phyloP scores from a whole-genome alignment of 805 yeast species.

The Candida michaelii region DNA sequence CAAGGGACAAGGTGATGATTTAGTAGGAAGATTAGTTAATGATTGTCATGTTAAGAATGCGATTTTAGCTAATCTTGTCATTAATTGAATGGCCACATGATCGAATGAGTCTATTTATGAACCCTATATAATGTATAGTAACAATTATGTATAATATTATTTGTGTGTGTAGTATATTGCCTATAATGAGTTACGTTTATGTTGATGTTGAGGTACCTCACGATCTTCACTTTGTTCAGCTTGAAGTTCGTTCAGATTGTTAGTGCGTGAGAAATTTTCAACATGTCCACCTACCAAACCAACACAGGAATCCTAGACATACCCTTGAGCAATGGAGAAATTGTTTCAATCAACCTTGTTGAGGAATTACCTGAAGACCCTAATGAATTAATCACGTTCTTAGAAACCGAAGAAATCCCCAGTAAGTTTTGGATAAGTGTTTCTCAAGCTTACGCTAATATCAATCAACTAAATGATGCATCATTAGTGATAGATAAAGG shows the following conservation, averaged over 20 bases:
- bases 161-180: too few species aligned
- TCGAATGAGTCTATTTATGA: too few species aligned
- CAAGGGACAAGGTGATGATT: background rate
- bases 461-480: conserved; percentile 60
- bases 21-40: conserved; percentile 4
- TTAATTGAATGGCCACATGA: too few species aligned
- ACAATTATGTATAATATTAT: too few species aligned
- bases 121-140: too few species aligned
- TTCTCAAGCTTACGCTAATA: conserved; percentile 75
- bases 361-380: conserved; percentile 90
- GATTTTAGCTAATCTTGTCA: too few species aligned
- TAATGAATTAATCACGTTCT: conserved; percentile 70
- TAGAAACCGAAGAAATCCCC: conserved; percentile 78
- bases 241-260: too few species aligned
- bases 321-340: conserved; percentile 75
- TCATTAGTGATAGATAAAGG: conserved; percentile 63
- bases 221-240: too few species aligned
- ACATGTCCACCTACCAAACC: conserved; percentile 27
- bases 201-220: too few species aligned
- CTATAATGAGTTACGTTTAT: too few species aligned
- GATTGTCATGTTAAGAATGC: conserved; percentile 13
- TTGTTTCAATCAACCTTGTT: conserved; percentile 77
- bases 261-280: conserved; percentile 5
- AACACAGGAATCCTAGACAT: conserved; percentile 50
- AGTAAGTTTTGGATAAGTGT: conserved; percentile 81